Evolutionary conservation across 306 rosid genomes (phyloP).

Genomic region (Prinsepia uniflora): DNA sequence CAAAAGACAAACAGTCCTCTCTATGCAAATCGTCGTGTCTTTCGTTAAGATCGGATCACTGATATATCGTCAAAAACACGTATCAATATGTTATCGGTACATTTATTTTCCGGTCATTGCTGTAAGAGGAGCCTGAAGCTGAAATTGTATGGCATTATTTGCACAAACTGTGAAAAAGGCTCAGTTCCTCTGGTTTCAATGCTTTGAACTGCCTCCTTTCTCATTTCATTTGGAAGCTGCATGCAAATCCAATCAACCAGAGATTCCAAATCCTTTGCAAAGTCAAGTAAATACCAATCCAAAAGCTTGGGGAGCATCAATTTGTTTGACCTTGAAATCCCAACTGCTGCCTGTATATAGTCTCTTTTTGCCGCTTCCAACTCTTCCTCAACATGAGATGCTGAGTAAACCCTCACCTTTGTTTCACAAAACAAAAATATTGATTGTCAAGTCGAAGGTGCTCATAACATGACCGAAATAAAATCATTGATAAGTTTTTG

Average conservation of each 20-base stretch:
- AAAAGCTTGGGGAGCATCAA: conserved; percentile 64
- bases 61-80: too few species aligned
- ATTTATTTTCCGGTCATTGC: conserved; percentile 16
- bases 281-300: conserved; percentile 91
- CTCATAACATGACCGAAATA: too few species aligned
- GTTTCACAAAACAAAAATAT: conserved; percentile 8
- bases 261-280: conserved; percentile 81
- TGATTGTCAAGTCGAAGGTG: too few species aligned
- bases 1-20: too few species aligned
- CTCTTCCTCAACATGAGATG: conserved; percentile 66
- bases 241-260: conserved; percentile 78
- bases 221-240: conserved; percentile 64
- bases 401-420: conserved; percentile 82
- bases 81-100: too few species aligned
- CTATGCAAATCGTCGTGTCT: too few species aligned
- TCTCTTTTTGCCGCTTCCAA: conserved; percentile 76
- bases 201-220: conserved; percentile 60
- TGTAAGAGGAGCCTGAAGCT: conserved; percentile 73
- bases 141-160: conserved; percentile 72
- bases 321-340: conserved; percentile 57
- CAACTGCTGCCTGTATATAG: conserved; percentile 70
- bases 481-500: too few species aligned
- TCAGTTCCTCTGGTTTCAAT: conserved; percentile 58
- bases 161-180: conserved; percentile 55
- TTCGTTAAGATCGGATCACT: too few species aligned